Percentiles rank a stretch among this genome's conserved stretches.
Conservation (phyloP, 1,139 yeast species). For the Saccharomyces hybrid region DNA sequence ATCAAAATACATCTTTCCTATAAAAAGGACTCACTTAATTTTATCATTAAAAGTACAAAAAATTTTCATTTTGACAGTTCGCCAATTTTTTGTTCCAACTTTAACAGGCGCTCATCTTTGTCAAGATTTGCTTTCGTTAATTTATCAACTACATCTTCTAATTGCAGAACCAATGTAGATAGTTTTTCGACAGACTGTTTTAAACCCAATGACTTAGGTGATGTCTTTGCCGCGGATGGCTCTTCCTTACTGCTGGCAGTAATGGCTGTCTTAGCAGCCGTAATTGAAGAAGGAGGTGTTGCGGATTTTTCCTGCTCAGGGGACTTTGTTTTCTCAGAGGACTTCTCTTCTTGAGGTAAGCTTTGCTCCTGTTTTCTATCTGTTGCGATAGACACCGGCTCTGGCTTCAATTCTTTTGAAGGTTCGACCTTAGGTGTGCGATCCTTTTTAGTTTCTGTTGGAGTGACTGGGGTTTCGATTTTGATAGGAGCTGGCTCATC, state of each 20-base stretch:
- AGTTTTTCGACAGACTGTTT: slow-evolving; percentile 64
- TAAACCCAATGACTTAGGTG: slow-evolving; percentile 44
- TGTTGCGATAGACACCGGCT: not conserved
- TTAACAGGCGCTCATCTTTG: slow-evolving; percentile 52
- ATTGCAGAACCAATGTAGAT: slow-evolving; percentile 45
- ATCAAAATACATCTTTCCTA: not conserved
- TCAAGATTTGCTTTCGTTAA: slow-evolving; percentile 48
- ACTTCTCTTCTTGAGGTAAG: slow-evolving; percentile 16
- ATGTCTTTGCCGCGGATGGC: slow-evolving; percentile 18
- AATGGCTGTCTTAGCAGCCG: slow-evolving; percentile 8
- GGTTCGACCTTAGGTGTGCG: slow-evolving; percentile 3
- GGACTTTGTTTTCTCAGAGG: slow-evolving; percentile 20
- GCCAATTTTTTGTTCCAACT: slow-evolving; percentile 40
- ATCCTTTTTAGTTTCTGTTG: slow-evolving; percentile 8
- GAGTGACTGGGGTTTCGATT: slow-evolving; percentile 2
- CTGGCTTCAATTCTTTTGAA: slow-evolving; percentile 10
- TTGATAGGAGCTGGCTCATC: slow-evolving; percentile 20
- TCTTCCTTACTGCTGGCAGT: slow-evolving; percentile 5
- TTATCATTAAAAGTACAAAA: not conserved
- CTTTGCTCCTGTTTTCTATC: slow-evolving; percentile 11
- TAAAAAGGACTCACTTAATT: not conserved
- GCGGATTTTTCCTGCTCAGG: slow-evolving; percentile 12
- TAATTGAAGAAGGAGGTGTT: not conserved
- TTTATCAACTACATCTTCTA: slow-evolving; percentile 48
- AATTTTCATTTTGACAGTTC: slow-evolving; percentile 27